These are phyloP conservation scores for Pneumocystis oryctolagi DNA, from an alignment of 1,139 yeast genomes.

Conservation along the genomic window DNA sequence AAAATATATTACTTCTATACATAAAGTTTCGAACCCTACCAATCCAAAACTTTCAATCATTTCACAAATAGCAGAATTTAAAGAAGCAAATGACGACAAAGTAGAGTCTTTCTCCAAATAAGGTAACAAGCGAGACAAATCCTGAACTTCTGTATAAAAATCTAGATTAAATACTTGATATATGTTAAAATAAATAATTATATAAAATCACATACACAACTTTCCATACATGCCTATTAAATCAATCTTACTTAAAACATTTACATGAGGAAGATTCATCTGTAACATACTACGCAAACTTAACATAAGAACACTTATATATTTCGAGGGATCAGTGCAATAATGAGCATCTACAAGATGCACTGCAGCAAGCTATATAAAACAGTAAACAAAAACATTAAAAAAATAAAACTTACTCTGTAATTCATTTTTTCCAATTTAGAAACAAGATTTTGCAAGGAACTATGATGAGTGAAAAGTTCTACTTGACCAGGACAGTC, in stretches of 20 bases:
- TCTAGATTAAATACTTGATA: constrained; percentile 44
- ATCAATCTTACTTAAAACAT: constrained; percentile 84
- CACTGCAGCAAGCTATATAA: constrained; percentile 65
- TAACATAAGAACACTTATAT: constrained; percentile 65
- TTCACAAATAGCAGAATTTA: constrained; percentile 70
- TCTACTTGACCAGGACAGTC: constrained; percentile 94
- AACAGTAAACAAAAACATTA: constrained; percentile 15
- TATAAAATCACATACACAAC: constrained; percentile 30
- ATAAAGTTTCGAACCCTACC: constrained; percentile 75
- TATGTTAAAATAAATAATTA: not conserved
- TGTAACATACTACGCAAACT: constrained; percentile 86
- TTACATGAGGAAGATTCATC: constrained; percentile 82
- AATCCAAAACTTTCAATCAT: constrained; percentile 75
- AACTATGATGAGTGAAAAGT: constrained; percentile 78
- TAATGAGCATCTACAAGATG: constrained; percentile 77
- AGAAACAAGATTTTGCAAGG: constrained; percentile 58
- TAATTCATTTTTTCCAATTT: constrained; percentile 40
- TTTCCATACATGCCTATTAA: constrained; percentile 52
- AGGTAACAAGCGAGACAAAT: constrained; percentile 54
- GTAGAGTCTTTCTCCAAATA: constrained; percentile 53
- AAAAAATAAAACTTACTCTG: not conserved
- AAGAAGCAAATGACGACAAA: constrained; percentile 42
- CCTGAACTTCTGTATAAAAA: constrained; percentile 85
- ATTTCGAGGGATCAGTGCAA: constrained; percentile 76
- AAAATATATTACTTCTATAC: constrained; percentile 65